Evolutionary conservation across 169 alveolate genomes (phyloP).

Genomic region (Eimeria maxima): DNA sequence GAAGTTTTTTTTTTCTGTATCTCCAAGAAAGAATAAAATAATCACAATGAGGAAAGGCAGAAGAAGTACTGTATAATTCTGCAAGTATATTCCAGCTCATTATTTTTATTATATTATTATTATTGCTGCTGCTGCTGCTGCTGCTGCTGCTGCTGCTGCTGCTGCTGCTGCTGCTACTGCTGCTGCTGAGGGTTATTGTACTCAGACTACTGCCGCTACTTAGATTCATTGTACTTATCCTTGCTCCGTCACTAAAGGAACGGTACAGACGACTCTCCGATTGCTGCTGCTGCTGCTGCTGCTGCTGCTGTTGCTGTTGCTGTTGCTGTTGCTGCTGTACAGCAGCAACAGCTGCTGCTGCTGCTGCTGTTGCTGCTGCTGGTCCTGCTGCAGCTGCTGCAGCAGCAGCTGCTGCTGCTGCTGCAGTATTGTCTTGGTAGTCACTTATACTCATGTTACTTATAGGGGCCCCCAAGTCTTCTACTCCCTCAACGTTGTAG

Average conservation of each 20-base stretch:
- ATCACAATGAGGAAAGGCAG: background rate
- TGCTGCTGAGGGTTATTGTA: slow-evolving; percentile 1
- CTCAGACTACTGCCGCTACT: background rate
- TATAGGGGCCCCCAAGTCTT: too few relatives aligned
- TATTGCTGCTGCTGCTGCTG: too few relatives aligned
- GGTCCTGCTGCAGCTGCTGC: slow-evolving; percentile 45
- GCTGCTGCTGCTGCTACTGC: background rate
- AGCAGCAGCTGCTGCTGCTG: slow-evolving; percentile 21
- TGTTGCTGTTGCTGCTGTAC: background rate
- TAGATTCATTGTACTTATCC: background rate
- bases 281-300: slow-evolving; percentile 25
- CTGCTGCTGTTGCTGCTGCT: slow-evolving; percentile 14
- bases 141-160: too few relatives aligned
- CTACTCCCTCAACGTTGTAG: too few relatives aligned
- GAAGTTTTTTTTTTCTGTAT: background rate
- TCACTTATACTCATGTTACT: too few relatives aligned
- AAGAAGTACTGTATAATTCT: background rate
- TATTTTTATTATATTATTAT: too few relatives aligned
- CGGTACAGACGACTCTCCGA: background rate
- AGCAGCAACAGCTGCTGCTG: too few relatives aligned
- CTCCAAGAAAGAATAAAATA: background rate
- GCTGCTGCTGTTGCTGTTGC: slow-evolving; percentile 24
- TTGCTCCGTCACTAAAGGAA: background rate
- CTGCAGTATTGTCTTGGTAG: too few relatives aligned
- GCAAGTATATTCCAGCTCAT: background rate